Base-by-base conservation (phyloP, 2,329 filamentous ascomycete species). In the Penicillium sp. region DNA sequence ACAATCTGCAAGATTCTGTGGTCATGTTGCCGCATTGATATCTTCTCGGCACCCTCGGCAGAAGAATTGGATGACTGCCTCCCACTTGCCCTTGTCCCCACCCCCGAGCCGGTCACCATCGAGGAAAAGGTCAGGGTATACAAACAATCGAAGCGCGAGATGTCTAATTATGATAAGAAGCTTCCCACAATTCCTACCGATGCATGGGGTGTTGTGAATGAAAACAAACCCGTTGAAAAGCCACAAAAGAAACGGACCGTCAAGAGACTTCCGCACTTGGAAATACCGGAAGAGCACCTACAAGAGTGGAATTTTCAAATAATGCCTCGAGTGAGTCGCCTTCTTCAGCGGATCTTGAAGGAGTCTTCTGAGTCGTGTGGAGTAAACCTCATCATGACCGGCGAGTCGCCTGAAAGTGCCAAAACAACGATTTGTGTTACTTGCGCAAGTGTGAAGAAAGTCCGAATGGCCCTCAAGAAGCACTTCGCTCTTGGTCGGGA, bases 381-480 rank as follows among this genome's bases (percentile, higher is more conserved):
- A 55, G 86, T 86, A 38, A 81, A 81, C 54, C 78, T 88, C 12
- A 81, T 86, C 60, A 83, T 84, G 66, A 82, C 86, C 50, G 86
- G 86, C 21, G 82, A 84, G 54, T 80, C 81, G 1, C 73, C 78
- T 33, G 81, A 84, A 49, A 83, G 78, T 25, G 84, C 84, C 8
- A 80, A 79, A 57, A 85, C 86, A 1, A 88, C 86, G 0, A 84
- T 87, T 35, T 84, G 86, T 60, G 81, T 88, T 40, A 86, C 84
- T 21, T 88, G 86, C 69, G 78, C 76, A n/a, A 86, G 83, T 59
- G 73, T 78, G 29, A 79, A 80, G 41, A 84, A 83, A 66, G 82
- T 87, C 51, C 83, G 85, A 63, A 79, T 82, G 31, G 78, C 82
- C 8, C 73, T 88, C 47, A 81, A 81, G 61, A 82, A 82, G 50